Evolutionary conservation across 371 early-diverging fungal species (phyloP).

Genomic region (Mucor velutinosus): DNA sequence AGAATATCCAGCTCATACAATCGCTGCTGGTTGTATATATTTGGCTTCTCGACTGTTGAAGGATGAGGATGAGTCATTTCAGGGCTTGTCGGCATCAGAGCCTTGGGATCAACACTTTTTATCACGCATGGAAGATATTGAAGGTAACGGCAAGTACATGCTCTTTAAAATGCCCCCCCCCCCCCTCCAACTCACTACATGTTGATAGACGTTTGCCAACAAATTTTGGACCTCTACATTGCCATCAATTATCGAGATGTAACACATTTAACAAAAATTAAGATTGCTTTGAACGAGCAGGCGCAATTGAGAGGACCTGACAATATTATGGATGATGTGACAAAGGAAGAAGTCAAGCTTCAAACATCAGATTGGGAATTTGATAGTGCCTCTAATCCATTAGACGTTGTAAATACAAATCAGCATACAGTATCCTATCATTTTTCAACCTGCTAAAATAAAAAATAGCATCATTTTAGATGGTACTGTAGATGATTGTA

Average conservation of each 20-base stretch:
- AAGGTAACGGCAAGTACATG: slow-evolving; percentile 30
- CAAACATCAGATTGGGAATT: slow-evolving; percentile 33
- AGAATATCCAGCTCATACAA: slow-evolving; percentile 65
- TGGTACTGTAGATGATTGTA: no score
- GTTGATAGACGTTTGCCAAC: slow-evolving; percentile 56
- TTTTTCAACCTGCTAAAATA: slow-evolving; percentile 18
- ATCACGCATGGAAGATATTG: slow-evolving; percentile 56
- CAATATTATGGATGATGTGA: slow-evolving; percentile 32
- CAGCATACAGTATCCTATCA: slow-evolving; percentile 53
- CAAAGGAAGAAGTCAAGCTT: slow-evolving; percentile 29
- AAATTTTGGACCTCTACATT: slow-evolving; percentile 60
- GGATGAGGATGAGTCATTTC: slow-evolving; percentile 30
- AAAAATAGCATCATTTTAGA: background rate
- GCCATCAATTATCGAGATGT: slow-evolving; percentile 32
- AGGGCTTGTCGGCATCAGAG: slow-evolving; percentile 21
- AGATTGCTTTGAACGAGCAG: slow-evolving; percentile 58
- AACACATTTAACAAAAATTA: slow-evolving; percentile 50
- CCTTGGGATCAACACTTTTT: slow-evolving; percentile 54
- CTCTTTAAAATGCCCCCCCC: background rate
- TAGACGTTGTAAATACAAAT: slow-evolving; percentile 49
- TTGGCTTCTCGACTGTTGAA: slow-evolving; percentile 52
- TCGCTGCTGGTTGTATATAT: slow-evolving; percentile 67
- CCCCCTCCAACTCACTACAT: background rate
- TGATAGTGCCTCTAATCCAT: slow-evolving; percentile 23
- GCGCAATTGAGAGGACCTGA: slow-evolving; percentile 43